phyloP scores from a whole-genome alignment of 768 basidiomycete genomes.

The Brasilioporus rufonigricans region DNA sequence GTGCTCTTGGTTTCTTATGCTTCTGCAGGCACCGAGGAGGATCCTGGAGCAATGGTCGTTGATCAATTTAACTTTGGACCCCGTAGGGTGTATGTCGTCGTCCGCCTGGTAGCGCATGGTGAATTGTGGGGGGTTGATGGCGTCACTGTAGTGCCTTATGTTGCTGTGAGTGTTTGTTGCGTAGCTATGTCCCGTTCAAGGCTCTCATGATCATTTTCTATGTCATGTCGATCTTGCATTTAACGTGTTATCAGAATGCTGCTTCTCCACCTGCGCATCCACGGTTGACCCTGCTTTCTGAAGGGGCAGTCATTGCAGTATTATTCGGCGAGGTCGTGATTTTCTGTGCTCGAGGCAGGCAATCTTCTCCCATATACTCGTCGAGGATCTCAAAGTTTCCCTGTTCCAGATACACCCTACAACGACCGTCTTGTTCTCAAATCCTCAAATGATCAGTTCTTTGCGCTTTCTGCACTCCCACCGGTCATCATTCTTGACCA shows the following conservation, averaged over 20 bases:
- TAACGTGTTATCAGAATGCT: constrained; percentile 45
- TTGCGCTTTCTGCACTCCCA: constrained; percentile 60
- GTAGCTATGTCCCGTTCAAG: background rate
- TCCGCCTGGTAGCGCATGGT: constrained; percentile 39
- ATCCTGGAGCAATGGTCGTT: constrained; percentile 30
- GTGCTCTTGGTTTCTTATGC: constrained; percentile 69
- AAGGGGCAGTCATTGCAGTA: constrained; percentile 57
- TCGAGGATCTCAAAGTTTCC: background rate
- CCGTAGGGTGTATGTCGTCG: constrained; percentile 64
- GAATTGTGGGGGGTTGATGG: constrained; percentile 30
- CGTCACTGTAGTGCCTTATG: constrained; percentile 66
- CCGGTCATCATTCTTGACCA: constrained; percentile 21
- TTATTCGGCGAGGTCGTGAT: constrained; percentile 79
- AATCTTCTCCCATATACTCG: background rate
- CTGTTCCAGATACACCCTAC: constrained; percentile 58
- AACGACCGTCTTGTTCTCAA: constrained; percentile 72
- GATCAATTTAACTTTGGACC: constrained; percentile 43
- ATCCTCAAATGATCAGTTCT: constrained; percentile 61
- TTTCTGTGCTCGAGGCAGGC: constrained; percentile 62
- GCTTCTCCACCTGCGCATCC: constrained; percentile 72
- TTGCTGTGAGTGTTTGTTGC: constrained; percentile 52
- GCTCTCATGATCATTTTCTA: background rate
- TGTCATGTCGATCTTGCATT: background rate
- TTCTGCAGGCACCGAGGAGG: constrained; percentile 45
- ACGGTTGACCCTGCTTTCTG: constrained; percentile 56